Base-by-base conservation (phyloP, 345 rosid genomes). In the Linum lewisii region DNA sequence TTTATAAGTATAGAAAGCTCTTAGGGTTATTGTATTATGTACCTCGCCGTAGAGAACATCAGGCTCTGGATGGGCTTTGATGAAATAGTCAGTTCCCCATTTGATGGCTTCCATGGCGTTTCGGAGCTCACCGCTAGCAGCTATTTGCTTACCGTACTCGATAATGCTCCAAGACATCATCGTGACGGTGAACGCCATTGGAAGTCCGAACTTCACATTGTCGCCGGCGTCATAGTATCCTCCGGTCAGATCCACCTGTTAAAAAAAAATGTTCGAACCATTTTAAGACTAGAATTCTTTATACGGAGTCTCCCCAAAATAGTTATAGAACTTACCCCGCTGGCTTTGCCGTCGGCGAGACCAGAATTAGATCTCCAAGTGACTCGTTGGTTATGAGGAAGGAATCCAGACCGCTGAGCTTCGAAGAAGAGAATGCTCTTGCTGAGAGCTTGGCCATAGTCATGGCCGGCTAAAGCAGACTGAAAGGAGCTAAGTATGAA, bases 211-310 rank as follows among this genome's bases (percentile, higher is more conserved):
- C 81, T 93, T 93, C 72, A 93, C 99, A 73, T 93, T 93, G 78
- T 93, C 99, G 68, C 99, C 99, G 37, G 99, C 99, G 68, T 94
- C 99, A 58, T 94, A 87, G 75, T 94, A 94, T 36, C 99, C 99
- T 63, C 99, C 99, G 0, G 85, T 92, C 24, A 94, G 84, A 85
- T 94, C 92, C 82, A 85, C 95, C 97, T 94, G 73, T 15, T 7
- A 19, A 5, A 52, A 18, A 18, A 51, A 51, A 5, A 18, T 1
- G 19, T 5, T 6, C 8, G 56, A 24, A 21, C 34, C 34, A 29
- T 4, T 3, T 29, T 42, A 3, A 42, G 18, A 11, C 47, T 5
- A 42, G 2, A 42, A 11, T 42, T 42, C 47, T 42, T 16, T 11
- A n/a, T n/a, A n/a, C n/a, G n/a, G n/a, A n/a, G n/a, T n/a, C 38